Evolutionary conservation across 768 basidiomycete genomes (phyloP), one percentile per base, ranked within the genome.

Genomic region (Podaxis mareebaensis): DNA sequence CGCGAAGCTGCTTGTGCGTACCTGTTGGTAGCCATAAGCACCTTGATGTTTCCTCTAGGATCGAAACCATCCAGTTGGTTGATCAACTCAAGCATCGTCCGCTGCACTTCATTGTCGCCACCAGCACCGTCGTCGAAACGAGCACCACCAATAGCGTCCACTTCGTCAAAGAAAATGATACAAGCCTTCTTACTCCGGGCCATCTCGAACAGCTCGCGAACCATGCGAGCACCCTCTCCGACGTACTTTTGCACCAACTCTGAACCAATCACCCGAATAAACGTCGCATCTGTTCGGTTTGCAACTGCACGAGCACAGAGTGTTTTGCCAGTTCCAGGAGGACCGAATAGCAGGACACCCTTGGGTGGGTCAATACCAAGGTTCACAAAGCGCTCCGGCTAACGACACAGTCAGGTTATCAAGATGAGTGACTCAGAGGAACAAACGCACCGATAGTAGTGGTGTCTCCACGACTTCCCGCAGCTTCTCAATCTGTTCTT

Each of bases 211-310:
- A 99, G 80, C 73, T 99, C 97, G 53, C 97, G 89, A 17, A 99
- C 96, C 97, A 99, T 98, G 64, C 97, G 84, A 6, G 97, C 97
- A 64, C 97, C 97, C 76, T 99, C 97, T 53, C 97, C 97, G 55
- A 99, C 97, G 73, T 99, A 99, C 75, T 99, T 99, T 77, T 99
- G 97, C n/a, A 99, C 97, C 15, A 99, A 83, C 75, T 99, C 97
- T 12, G 96, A 98, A 13, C 97, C 97, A 72, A 99, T 99, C 59
- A 99, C 97, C 69, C 97, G 92, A 73, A 99, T 99, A 74, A 99
- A 99, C 0, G 97, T 99, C 22, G 96, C 96, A 75, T 99, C 97
- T 58, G 97, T 99, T 57, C 97, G 87, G 75, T 99, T 99, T 36
- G 97, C 97, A 1, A 99, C 97, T 12, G 97, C 97, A 68, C 97